Conservation (phyloP, 768 basidiomycete species). For the Boletales sp. region DNA sequence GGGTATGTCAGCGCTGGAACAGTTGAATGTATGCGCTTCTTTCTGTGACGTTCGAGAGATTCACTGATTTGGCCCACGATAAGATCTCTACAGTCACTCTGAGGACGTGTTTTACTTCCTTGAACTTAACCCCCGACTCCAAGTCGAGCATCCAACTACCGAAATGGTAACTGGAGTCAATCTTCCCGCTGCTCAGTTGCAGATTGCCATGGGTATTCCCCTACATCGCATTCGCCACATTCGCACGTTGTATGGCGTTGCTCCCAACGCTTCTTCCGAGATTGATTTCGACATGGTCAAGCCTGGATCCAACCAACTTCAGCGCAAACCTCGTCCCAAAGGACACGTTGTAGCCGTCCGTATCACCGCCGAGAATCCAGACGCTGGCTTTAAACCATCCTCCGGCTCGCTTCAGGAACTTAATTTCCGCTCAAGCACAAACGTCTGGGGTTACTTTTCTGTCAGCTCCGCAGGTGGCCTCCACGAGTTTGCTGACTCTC, state of each 20-base stretch:
- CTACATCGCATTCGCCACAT: constrained; percentile 95
- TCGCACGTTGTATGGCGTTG: constrained; percentile 91
- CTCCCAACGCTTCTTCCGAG: constrained; percentile 80
- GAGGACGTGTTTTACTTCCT: constrained; percentile 97
- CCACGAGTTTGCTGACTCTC: constrained; percentile 98
- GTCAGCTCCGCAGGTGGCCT: constrained; percentile 93
- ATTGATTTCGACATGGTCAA: constrained; percentile 97
- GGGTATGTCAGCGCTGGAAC: constrained; percentile 99
- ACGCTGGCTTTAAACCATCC: constrained; percentile 99
- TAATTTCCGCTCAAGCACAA: constrained; percentile 98
- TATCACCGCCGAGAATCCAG: constrained; percentile 99
- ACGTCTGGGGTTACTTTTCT: constrained; percentile 99
- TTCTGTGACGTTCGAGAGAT: background rate
- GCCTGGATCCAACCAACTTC: constrained; percentile 81
- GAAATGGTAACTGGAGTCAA: constrained; percentile 99
- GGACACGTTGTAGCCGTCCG: constrained; percentile 99
- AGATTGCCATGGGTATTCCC: constrained; percentile 97
- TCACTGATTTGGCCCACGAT: constrained; percentile 1
- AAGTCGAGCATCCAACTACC: constrained; percentile 99
- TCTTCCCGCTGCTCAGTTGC: constrained; percentile 94
- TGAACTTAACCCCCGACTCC: constrained; percentile 97
- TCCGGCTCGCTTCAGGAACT: constrained; percentile 96
- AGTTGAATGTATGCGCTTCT: constrained; percentile 71
- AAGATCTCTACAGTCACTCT: constrained; percentile 91
- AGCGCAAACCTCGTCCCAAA: constrained; percentile 94